Evolutionary conservation across 163 green algal species (phyloP), one percentile per base, ranked within the genome.

Genomic region (Smithsoniella earleae): DNA sequence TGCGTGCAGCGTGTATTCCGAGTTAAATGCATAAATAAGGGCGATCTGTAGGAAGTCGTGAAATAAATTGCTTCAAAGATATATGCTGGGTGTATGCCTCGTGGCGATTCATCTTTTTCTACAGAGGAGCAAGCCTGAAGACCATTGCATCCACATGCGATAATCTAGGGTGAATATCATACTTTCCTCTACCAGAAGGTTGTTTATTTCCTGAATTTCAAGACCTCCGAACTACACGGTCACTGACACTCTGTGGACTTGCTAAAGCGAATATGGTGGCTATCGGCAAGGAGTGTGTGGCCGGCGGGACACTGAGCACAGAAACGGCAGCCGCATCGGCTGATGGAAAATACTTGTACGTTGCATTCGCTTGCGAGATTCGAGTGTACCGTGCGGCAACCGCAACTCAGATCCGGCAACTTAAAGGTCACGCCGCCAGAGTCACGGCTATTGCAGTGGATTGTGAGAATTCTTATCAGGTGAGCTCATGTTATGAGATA

Each of bases 371-470:
- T 69, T 16, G n/a, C 28, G 58, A 33, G 10, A 34, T 69, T 16
- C 31, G 58, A 34, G 25, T 36, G 18, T 69, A 69, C 27, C 40
- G 58, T 36, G 38, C 27, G 27, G n/a, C 43, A 18, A 69, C 58
- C 27, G 58, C 30, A 5, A 31, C 31, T 13, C 58, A 31, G 5
- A 6, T 69, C 40, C 6, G 16, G n/a, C n/a, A 69, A 16, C 34
- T 37, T 18, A 16, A 30, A 22, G 58, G 58, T 33, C 58, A 69
- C 58, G 34, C 58, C 8, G 58, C 58, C 25, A 5, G 43, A 34
- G 58, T 69, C 27, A 69, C 58, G 27, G 58, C 58, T n/a, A 34
- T 69, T 16, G 38, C 30, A n/a, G 27, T 30, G 27, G 58, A 69
- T 34, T 33, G 30, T 28, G 58, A 33, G 8, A 33, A 69, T 69